Percentiles rank a stretch among this genome's conserved stretches.
Evolutionary conservation across 306 rosid species (phyloP).

Genomic region (Begonia peltatifolia): DNA sequence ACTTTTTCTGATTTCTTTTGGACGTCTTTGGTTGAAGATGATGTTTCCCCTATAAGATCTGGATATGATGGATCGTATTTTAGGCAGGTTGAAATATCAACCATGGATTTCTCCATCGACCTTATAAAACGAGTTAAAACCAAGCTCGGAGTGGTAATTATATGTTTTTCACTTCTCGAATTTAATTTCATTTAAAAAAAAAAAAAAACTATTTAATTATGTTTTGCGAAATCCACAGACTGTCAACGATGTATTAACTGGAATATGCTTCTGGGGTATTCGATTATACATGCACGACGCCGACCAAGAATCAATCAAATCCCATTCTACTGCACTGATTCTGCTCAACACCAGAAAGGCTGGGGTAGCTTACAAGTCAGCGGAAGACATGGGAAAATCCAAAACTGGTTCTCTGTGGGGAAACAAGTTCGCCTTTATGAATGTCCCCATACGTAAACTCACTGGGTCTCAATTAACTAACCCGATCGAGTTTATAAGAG

Average conservation of each 20-base stretch:
- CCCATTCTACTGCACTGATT: constrained; percentile 36
- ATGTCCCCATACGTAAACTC: constrained; percentile 30
- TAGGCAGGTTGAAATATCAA: constrained; percentile 22
- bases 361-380: constrained; percentile 27
- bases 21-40: constrained; percentile 32
- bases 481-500: no score
- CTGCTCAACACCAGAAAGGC: constrained; percentile 39
- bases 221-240: constrained; percentile 19
- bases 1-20: constrained; percentile 26
- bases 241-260: constrained; percentile 35
- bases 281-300: constrained; percentile 39
- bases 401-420: constrained; percentile 39
- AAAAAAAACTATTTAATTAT: no score
- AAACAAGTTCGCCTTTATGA: constrained; percentile 32
- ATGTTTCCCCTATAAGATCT: constrained; percentile 30
- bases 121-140: constrained; percentile 32
- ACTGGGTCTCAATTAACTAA: no score
- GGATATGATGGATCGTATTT: constrained; percentile 21
- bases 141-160: constrained; percentile 41
- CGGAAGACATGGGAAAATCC: constrained; percentile 31
- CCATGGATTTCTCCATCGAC: constrained; percentile 25
- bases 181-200: neutral
- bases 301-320: constrained; percentile 18
- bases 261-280: constrained; percentile 29
- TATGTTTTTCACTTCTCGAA: neutral